Evolutionary conservation across 306 rosid genomes (phyloP).

Genomic region (Astragalus membranaceus): DNA sequence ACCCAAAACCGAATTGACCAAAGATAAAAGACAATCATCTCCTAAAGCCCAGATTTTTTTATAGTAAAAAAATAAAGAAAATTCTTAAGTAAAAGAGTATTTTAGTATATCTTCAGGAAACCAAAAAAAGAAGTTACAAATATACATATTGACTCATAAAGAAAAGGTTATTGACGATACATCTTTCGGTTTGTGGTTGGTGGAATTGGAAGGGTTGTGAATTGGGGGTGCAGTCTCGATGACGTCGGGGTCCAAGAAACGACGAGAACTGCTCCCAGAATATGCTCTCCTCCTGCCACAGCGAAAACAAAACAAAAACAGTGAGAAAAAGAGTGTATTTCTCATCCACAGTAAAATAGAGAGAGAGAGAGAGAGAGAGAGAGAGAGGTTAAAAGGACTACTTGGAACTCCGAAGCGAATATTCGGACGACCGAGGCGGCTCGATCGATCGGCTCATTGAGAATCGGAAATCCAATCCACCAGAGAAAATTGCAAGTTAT

Average conservation of each 20-base stretch:
- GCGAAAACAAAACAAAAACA: not conserved
- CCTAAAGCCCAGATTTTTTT: not conserved
- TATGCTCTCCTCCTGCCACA: constrained; percentile 26
- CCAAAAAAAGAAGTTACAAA: too few species aligned
- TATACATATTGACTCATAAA: too few species aligned
- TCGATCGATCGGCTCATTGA: constrained; percentile 40
- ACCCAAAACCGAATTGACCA: not conserved
- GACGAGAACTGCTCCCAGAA: constrained; percentile 16
- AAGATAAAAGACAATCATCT: not conserved
- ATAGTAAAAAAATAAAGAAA: not conserved
- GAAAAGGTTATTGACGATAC: constrained; percentile 8
- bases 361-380: not conserved
- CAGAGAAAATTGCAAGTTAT: not conserved
- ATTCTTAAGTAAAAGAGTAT: not conserved
- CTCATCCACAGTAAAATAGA: not conserved
- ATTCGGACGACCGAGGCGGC: constrained; percentile 37
- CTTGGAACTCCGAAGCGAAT: constrained; percentile 28
- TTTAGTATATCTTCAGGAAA: too few species aligned
- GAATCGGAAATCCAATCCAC: not conserved
- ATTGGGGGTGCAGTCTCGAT: constrained; percentile 36
- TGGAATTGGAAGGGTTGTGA: constrained; percentile 15
- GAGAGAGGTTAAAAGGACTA: not conserved
- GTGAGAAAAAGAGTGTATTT: not conserved
- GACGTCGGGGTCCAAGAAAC: constrained; percentile 49
- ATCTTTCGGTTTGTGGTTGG: constrained; percentile 33